These are phyloP conservation scores for Vaccinium corymbosum DNA, from an alignment of 148 eudicot genomes.

Conservation along the genomic window DNA sequence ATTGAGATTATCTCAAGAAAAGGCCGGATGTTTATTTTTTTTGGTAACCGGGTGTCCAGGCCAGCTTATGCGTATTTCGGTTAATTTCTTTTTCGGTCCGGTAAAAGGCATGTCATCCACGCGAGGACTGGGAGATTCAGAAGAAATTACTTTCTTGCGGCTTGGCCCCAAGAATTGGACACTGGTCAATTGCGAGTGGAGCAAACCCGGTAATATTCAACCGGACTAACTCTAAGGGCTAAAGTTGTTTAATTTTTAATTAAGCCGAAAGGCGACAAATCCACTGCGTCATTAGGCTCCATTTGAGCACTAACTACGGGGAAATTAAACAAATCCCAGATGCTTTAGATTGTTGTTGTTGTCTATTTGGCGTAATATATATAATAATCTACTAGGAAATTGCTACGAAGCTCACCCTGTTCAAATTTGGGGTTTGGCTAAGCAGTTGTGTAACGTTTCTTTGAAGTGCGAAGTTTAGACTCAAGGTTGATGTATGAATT, in stretches of 20 bases:
- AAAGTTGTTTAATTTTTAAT: conserved; percentile 6
- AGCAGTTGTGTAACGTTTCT: too few species aligned
- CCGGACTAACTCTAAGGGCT: too few species aligned
- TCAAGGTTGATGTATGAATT: background rate
- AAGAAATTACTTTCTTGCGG: too few species aligned
- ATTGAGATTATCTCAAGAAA: conserved; percentile 30
- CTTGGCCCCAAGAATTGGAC: too few species aligned
- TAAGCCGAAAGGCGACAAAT: conserved; percentile 23
- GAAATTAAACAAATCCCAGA: conserved; percentile 15
- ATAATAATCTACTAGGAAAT: background rate
- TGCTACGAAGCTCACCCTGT: background rate
- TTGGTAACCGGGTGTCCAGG: too few species aligned
- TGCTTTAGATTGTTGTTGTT: conserved; percentile 12
- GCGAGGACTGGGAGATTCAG: rapidly evolving
- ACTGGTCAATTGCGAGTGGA: too few species aligned
- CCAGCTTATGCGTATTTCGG: too few species aligned
- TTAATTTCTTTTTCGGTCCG: too few species aligned
- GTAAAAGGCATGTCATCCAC: too few species aligned
- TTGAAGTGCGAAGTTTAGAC: too few species aligned
- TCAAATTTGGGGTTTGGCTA: too few species aligned
- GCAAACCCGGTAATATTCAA: too few species aligned
- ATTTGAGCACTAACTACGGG: conserved; percentile 29
- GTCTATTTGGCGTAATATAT: background rate
- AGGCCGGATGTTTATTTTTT: conserved; percentile 15
- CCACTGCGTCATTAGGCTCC: conserved; percentile 20